Base-by-base conservation (phyloP, 305 asterid species). In the Caryopteris hybrid region DNA sequence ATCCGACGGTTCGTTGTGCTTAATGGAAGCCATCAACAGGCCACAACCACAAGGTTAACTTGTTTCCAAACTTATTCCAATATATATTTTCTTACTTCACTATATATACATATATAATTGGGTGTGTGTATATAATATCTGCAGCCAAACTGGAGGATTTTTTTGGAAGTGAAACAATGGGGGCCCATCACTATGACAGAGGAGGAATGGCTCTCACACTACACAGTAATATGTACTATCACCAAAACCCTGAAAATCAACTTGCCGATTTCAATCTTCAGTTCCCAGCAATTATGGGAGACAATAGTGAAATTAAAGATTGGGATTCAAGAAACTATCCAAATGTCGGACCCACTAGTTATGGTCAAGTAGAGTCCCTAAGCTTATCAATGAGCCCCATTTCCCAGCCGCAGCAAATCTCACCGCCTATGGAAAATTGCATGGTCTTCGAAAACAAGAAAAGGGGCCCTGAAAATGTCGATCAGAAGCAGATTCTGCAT, bases 131-230 rank as follows among this genome's bases (percentile, higher is more conserved):
- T 73, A 48, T 74, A 69, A 74, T 86, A 17, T 74, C 92, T 13
- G 66, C 73, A 0, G 96, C 96, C 6, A 91, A 93, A 68, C 89
- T 88, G n/a, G 97, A 87, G 68, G 94, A 88, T 72, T 87, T 93
- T 88, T 87, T 93, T 58, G 94, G 96, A 18, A 91, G 86, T 45
- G 80, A 81, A 55, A 50, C 95, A 43, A 78, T 82, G 89, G 94
- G 86, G 80, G 43, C 83, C 88, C 88, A 83, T 61, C 81, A 79
- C 64, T 86, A 86, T 73, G 79, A 79, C 77, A 79, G 85, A 36
- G 89, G 85, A 14, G 80, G 81, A 20, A 76, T 83, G 88, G 86
- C 88, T 51, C 86, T 85, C 10, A 85, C 94, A 69, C 66, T 87
- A 11, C 95, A 89, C 82, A 87, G 89, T 72, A 84, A 85, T 84